Conservation (phyloP, 192 early-diverging fungal species). For the Nowakowskiella sp. region DNA sequence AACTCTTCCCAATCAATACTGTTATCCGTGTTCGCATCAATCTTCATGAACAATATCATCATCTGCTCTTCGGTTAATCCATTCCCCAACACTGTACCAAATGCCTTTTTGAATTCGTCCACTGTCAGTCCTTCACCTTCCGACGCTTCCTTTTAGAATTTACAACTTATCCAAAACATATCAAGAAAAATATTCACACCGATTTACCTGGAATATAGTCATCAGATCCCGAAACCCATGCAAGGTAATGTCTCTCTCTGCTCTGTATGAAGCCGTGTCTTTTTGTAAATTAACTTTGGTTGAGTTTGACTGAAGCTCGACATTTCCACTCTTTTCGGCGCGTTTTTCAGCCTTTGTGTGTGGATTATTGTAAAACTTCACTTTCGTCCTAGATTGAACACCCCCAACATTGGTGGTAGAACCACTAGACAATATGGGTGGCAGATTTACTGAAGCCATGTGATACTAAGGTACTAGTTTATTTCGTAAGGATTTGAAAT, state of each 20-base stretch:
- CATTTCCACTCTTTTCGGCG: no score
- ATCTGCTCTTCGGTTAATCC: slow-evolving; percentile 47
- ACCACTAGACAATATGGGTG: no score
- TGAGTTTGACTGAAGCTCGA: slow-evolving; percentile 18
- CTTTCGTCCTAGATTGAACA: no score
- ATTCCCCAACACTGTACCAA: slow-evolving; percentile 34
- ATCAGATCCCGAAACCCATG: slow-evolving; percentile 42
- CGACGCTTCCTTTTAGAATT: background rate
- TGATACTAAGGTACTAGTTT: no score
- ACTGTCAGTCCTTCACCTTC: slow-evolving; percentile 7
- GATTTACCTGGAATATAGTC: slow-evolving; percentile 34
- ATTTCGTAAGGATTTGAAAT: no score
- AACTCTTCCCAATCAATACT: slow-evolving; percentile 54
- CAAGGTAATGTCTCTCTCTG: slow-evolving; percentile 44
- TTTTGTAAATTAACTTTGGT: slow-evolving; percentile 31
- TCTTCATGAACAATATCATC: slow-evolving; percentile 48
- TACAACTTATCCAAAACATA: background rate
- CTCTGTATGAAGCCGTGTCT: slow-evolving; percentile 36
- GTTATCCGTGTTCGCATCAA: slow-evolving; percentile 50
- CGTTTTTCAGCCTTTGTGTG: no score
- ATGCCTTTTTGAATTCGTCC: slow-evolving; percentile 40
- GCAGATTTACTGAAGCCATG: no score
- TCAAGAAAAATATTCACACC: background rate
- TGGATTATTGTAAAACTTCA: no score
- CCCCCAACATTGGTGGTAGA: no score